Conservation (phyloP, 2,329 filamentous ascomycete genomes). For the Trichoderma lentiforme region DNA sequence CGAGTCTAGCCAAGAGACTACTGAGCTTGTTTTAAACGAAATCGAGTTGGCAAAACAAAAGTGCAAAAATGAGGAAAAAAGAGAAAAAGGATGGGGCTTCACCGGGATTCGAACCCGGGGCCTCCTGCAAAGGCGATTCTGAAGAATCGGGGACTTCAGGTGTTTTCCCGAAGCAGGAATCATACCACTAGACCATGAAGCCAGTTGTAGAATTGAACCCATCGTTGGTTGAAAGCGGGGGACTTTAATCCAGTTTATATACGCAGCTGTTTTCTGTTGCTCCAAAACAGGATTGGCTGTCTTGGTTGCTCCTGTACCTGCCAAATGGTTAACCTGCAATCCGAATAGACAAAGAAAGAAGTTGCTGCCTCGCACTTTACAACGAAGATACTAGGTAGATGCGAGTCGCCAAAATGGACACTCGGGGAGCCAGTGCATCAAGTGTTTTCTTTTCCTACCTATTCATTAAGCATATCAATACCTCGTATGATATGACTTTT, state of each 20-base stretch:
- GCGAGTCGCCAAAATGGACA: background rate
- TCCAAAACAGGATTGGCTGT: background rate
- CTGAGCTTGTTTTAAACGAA: background rate
- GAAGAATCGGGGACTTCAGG: slow-evolving; percentile 21
- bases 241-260: background rate
- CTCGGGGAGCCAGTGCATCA: background rate
- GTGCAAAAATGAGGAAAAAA: background rate
- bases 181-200: slow-evolving; percentile 29
- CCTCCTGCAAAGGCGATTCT: slow-evolving; percentile 24
- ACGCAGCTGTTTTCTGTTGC: background rate
- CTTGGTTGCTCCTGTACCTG: background rate
- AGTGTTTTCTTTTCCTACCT: background rate
- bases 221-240: slow-evolving; percentile 4
- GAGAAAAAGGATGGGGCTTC: slow-evolving; percentile 21
- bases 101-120: slow-evolving; percentile 25
- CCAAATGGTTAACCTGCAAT: background rate
- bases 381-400: background rate
- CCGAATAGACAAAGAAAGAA: background rate
- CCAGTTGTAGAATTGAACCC: slow-evolving; percentile 19
- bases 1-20: background rate
- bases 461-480: background rate
- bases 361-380: background rate
- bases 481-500: background rate
- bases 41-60: background rate
- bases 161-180: slow-evolving; percentile 24